Base-by-base conservation (phyloP, 805 yeast genomes). In the Metschnikowia cubensis region DNA sequence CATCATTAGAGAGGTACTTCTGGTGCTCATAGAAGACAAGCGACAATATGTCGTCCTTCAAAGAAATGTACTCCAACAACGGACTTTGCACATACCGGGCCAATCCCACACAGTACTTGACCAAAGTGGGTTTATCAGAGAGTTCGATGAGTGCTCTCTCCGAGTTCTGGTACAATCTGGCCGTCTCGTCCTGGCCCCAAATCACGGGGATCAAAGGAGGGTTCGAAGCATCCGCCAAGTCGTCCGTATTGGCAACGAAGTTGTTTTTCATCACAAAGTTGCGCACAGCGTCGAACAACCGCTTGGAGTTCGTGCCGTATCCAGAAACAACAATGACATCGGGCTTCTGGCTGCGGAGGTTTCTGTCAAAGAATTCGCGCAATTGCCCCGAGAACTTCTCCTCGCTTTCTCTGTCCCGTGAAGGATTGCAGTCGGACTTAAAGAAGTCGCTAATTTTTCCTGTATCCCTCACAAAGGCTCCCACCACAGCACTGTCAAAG, bases 51-150 rank as follows among this genome's bases (percentile, higher is more conserved):
- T 89, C 89, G n/a, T 82, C 84, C 22, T 84, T 85, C 47, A 94
- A 73, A 6, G 89, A 80, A 50, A 91, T 83, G 64, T 91, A 94
- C 67, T 94, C 99, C 59, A 88, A 69, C 51, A 94, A 65, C n/a
- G 99, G 99, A 49, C 88, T 86, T 69, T 94, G 99, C 50, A 87
- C 80, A 64, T 89, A 94, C 58, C 98, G 83, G 8, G 95, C 98
- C 55, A 92, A 74, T 8, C 89, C 96, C 54, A 91, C 83, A 68
- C 94, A 85, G 69, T 92, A 94, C 60, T 87, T 82, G 11, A 84
- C 84, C 53, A 90, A 76, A 2, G 87, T 77, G 1, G 97, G 83
- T 55, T 87, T 86, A 63, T 88, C 96, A 8, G 96, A 83, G 62
- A 87, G 87, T 65, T 94, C 98, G 42, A 76, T 74, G 5, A 69